These are phyloP conservation scores for Eragrostis tef DNA, from an alignment of 202 grass and related monocot genomes.

Conservation along the genomic window DNA sequence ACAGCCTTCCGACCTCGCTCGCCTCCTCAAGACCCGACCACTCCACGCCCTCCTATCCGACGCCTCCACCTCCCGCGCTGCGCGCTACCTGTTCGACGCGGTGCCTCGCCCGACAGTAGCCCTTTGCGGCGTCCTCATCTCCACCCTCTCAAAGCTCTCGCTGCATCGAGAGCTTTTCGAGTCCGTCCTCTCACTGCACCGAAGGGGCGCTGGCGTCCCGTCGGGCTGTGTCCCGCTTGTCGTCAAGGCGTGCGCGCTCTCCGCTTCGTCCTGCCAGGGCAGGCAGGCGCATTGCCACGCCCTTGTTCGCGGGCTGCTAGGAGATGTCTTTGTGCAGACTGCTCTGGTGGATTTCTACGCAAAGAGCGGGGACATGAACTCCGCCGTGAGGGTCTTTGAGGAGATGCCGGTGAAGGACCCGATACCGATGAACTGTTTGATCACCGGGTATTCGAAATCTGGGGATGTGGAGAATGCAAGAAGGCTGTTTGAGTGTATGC, in stretches of 20 bases:
- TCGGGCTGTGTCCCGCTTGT: slow-evolving; percentile 54
- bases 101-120: slow-evolving; percentile 52
- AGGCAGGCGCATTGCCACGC: slow-evolving; percentile 66
- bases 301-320: slow-evolving; percentile 57
- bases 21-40: slow-evolving; percentile 55
- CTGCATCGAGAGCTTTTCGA: slow-evolving; percentile 59
- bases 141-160: slow-evolving; percentile 62
- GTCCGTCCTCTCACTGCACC: slow-evolving; percentile 50
- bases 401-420: slow-evolving; percentile 66
- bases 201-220: slow-evolving; percentile 40
- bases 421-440: slow-evolving; percentile 83
- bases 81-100: slow-evolving; percentile 72
- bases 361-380: slow-evolving; percentile 64
- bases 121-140: slow-evolving; percentile 55
- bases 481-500: slow-evolving; percentile 70
- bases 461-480: slow-evolving; percentile 58
- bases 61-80: slow-evolving; percentile 37
- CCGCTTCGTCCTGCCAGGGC: slow-evolving; percentile 46
- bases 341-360: slow-evolving; percentile 83
- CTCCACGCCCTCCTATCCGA: slow-evolving; percentile 52
- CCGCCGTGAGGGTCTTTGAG: slow-evolving; percentile 57
- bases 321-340: slow-evolving; percentile 59
- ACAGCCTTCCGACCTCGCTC: slow-evolving; percentile 9
- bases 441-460: slow-evolving; percentile 71
- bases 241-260: slow-evolving; percentile 66